Base-by-base conservation (phyloP, 768 basidiomycete species). In the Boletus sp. region DNA sequence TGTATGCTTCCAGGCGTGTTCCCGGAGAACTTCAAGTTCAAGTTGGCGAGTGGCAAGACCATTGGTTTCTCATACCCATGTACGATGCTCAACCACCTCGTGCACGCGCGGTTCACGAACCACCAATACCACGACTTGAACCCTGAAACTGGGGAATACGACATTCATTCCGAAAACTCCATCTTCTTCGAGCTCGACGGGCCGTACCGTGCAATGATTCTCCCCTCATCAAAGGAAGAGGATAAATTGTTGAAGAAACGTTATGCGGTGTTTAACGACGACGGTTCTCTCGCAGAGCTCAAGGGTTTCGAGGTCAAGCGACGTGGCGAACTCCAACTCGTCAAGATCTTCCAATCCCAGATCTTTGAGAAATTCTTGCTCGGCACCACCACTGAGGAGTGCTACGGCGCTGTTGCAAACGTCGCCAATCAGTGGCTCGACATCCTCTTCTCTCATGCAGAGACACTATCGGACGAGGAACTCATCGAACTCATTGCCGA, bases 121-220 rank as follows among this genome's bases (percentile, higher is more conserved):
- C 84, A 98, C 61, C 96, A 98, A 71, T 99, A 99, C 71, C 97
- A 98, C 71, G 89, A 95, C 64, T 78, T 96, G 20, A 87, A 98
- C 67, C 82, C 83, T 7, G 86, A 87, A 50, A 89, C 89, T 0
- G 94, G 95, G 30, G 84, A 87, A 59, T 98, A 97, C 73, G 77
- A 77, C 18, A 76, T 98, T 30, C 90, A 92, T 59, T 92, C 87
- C 73, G 97, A 98, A 74, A 98, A 99, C 74, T 96, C 94, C 15
- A 99, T 99, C 73, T 99, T 98, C 79, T 98, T 99, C 76, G 96
- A 99, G 73, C 81, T 99, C 57, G 96, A 99, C 64, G 97, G 97
- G 2, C 97, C 97, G 1, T 99, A 98, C 78, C 92, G 86, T 62
- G 97, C 97, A 7, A 98, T 99, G 97, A 98, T 98, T 65, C 81